These are phyloP conservation scores for Metarhizium album DNA, from an alignment of 2,329 filamentous ascomycete species.

Conservation along the genomic window DNA sequence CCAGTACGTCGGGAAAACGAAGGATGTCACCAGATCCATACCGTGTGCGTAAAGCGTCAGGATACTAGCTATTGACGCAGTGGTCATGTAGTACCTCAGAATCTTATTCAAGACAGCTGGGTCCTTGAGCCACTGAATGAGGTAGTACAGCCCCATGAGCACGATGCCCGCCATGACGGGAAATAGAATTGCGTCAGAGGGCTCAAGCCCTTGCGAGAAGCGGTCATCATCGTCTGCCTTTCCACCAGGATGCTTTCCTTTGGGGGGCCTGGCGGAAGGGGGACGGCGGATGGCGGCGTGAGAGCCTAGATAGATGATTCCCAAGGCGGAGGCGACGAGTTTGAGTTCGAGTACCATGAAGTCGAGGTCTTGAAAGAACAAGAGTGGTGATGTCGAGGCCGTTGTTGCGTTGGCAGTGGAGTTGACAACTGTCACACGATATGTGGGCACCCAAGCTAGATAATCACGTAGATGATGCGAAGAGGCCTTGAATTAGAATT, in stretches of 20 bases:
- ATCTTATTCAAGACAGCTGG: constrained; percentile 72
- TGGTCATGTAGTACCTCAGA: constrained; percentile 72
- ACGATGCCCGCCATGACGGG: constrained; percentile 65
- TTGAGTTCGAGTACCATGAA: constrained; percentile 35
- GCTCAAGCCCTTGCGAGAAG: constrained; percentile 38
- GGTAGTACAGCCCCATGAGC: constrained; percentile 68
- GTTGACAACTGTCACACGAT: too few relatives aligned
- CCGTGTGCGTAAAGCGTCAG: constrained; percentile 63
- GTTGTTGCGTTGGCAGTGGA: constrained; percentile 16
- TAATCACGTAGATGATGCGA: too few relatives aligned
- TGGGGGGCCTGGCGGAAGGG: constrained; percentile 57
- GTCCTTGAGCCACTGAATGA: constrained; percentile 83
- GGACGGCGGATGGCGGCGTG: constrained; percentile 80
- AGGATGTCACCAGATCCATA: constrained; percentile 50
- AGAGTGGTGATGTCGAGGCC: constrained; percentile 16
- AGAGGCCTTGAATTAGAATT: too few relatives aligned
- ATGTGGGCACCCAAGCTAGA: too few relatives aligned
- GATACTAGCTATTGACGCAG: constrained; percentile 68
- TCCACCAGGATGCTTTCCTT: constrained; percentile 28
- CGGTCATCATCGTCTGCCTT: constrained; percentile 35
- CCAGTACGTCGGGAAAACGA: constrained; percentile 68
- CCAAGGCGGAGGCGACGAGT: constrained; percentile 55
- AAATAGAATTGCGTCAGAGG: constrained; percentile 74
- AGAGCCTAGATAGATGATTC: constrained; percentile 74
- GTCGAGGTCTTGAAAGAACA: constrained; percentile 24